Percentiles rank a stretch among this genome's conserved stretches.
These are phyloP conservation scores for Ceratocystis cubensis DNA, from an alignment of 2,329 filamentous ascomycete species.

Conservation along the genomic window DNA sequence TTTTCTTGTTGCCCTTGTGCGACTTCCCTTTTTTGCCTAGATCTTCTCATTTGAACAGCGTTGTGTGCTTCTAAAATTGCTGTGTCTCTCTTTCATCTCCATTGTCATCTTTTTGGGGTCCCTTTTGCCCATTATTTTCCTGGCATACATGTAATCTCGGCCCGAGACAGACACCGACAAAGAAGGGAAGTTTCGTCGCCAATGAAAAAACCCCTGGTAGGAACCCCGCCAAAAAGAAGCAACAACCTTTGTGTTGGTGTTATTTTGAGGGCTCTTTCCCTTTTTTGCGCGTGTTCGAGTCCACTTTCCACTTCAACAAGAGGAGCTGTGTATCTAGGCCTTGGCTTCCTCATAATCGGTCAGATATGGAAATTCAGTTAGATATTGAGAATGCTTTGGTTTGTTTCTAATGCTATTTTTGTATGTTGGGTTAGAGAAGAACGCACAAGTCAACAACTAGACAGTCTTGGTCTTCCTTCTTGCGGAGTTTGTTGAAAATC, in stretches of 20 bases:
- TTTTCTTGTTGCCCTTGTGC: background rate
- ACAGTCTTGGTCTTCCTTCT: background rate
- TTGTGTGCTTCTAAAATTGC: background rate
- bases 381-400: too few species aligned
- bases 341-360: background rate
- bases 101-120: background rate
- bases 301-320: background rate
- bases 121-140: background rate
- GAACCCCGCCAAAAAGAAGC: background rate
- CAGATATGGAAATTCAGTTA: too few species aligned
- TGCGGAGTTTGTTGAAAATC: background rate
- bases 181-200: background rate
- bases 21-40: background rate
- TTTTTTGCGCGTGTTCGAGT: background rate
- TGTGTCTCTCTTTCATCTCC: slow-evolving; percentile 1
- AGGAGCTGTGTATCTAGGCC: background rate
- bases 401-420: background rate
- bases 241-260: background rate
- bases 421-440: background rate
- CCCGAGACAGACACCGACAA: background rate
- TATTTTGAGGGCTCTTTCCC: background rate
- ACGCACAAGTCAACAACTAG: background rate
- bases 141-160: background rate
- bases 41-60: background rate
- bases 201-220: background rate